phyloP scores from a whole-genome alignment of 139 green algal genomes.

The Spirogloea muscicola region DNA sequence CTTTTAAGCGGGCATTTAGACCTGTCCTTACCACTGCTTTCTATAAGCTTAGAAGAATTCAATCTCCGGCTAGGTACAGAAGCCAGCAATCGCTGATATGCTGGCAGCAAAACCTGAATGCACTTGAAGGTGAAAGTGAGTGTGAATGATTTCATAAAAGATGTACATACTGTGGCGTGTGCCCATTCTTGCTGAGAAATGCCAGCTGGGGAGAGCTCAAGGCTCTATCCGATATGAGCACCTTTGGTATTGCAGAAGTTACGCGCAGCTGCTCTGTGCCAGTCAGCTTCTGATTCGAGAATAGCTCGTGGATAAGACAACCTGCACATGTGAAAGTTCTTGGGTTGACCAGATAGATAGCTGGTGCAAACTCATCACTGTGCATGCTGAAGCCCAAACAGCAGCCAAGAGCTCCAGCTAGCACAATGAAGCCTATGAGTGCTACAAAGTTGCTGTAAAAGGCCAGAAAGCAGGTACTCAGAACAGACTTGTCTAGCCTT shows the following conservation, averaged over 20 bases:
- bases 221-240: background rate
- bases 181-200: background rate
- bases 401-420: too few species aligned
- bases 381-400: too few species aligned
- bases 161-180: background rate
- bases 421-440: too few species aligned
- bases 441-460: too few species aligned
- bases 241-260: slow-evolving; percentile 68
- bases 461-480: too few species aligned
- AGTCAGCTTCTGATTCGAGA: slow-evolving; percentile 49
- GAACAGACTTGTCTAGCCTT: too few species aligned
- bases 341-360: too few species aligned
- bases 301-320: slow-evolving; percentile 87
- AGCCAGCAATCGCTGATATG: slow-evolving; percentile 87
- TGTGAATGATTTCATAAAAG: background rate
- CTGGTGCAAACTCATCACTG: too few species aligned
- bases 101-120: slow-evolving; percentile 48
- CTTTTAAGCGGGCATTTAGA: background rate
- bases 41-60: slow-evolving; percentile 72
- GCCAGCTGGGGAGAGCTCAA: background rate
- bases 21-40: slow-evolving; percentile 36
- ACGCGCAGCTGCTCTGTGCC: slow-evolving; percentile 73
- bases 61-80: slow-evolving; percentile 66
- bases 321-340: too few species aligned
- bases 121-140: background rate